These are phyloP conservation scores for Ambrosiella xylebori DNA, from an alignment of 2,329 filamentous ascomycete genomes.

Conservation along the genomic window DNA sequence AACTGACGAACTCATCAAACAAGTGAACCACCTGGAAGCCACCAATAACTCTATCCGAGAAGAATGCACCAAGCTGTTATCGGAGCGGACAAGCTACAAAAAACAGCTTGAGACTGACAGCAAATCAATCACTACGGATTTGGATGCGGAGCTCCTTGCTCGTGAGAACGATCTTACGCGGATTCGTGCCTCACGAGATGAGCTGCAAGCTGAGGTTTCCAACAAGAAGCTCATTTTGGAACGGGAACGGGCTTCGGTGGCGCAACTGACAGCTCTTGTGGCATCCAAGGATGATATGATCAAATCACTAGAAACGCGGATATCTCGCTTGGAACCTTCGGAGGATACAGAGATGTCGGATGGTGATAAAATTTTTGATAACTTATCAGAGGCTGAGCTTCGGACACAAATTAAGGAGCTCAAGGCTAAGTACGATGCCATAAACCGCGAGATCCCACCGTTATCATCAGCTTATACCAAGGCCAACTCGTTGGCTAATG, in stretches of 20 bases:
- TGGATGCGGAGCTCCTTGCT: constrained; percentile 64
- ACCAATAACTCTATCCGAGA: constrained; percentile 71
- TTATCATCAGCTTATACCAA: constrained; percentile 87
- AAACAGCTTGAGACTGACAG: constrained; percentile 68
- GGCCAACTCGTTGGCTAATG: constrained; percentile 65
- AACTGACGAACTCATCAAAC: constrained; percentile 81
- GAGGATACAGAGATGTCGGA: constrained; percentile 30
- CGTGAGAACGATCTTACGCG: constrained; percentile 73
- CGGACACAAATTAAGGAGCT: constrained; percentile 56
- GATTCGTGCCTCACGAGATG: constrained; percentile 70
- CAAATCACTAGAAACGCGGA: constrained; percentile 61
- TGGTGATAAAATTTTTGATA: constrained; percentile 24
- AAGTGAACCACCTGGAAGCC: constrained; percentile 80
- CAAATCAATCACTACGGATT: constrained; percentile 53
- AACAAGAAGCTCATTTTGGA: constrained; percentile 67
- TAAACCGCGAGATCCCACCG: constrained; percentile 73
- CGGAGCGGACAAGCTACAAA: constrained; percentile 69
- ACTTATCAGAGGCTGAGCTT: constrained; percentile 54
- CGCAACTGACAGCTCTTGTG: constrained; percentile 65
- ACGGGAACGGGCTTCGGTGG: constrained; percentile 49
- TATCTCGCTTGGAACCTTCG: constrained; percentile 46
- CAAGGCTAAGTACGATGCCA: constrained; percentile 62
- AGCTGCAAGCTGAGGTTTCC: constrained; percentile 63
- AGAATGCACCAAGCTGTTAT: constrained; percentile 68
- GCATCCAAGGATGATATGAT: constrained; percentile 69